Base-by-base conservation (phyloP, 2,329 filamentous ascomycete species). In the Microcyclospora tardicrescens region DNA sequence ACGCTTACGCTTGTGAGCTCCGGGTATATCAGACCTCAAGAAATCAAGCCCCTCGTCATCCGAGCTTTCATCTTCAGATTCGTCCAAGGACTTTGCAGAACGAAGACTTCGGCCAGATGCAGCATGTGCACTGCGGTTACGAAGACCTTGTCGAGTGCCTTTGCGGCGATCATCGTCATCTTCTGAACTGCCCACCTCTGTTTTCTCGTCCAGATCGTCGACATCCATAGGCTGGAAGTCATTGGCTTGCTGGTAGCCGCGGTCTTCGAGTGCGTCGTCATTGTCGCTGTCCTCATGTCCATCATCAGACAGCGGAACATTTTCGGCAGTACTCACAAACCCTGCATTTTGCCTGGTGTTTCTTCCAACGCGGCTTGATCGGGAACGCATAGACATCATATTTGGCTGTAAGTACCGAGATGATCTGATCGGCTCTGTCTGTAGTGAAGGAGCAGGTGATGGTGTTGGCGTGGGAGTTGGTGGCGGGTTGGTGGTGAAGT, bases 11-110 rank as follows among this genome's bases (percentile, higher is more conserved):
- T 62, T 64, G n/a, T 57, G 55, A 5, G 43, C 36, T 5, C 53
- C 53, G 2, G 57, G 34, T 5, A 69, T 42, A 42, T 68, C 63
- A 16, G 66, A 69, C 10, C 52, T 55, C 5, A 68, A 53, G 30
- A 54, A 47, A 14, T 28, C 35, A 5, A 39, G 37, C 16, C 50
- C 34, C 10, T 43, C 43, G n/a, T n/a, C n/a, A 10, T 47, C 43
- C 12, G 12, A n/a, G 16, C 39, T 46, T 16, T 49, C 52, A 4
- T 56, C 51, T 5, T 54, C 54, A 8, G 61, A 55, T n/a, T 50
- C 19, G 19, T 24, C 19, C 19, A 24, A 24, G 8, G 19, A 24
- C 19, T 24, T 24, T 24, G 19, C 19, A 4, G 19, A 24, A 8
- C 19, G 19, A 24, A 43, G 36, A 11, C 28, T 42, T n/a, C 43